phyloP scores from a whole-genome alignment of 2,329 filamentous ascomycete species.

The Penicillium sp. region DNA sequence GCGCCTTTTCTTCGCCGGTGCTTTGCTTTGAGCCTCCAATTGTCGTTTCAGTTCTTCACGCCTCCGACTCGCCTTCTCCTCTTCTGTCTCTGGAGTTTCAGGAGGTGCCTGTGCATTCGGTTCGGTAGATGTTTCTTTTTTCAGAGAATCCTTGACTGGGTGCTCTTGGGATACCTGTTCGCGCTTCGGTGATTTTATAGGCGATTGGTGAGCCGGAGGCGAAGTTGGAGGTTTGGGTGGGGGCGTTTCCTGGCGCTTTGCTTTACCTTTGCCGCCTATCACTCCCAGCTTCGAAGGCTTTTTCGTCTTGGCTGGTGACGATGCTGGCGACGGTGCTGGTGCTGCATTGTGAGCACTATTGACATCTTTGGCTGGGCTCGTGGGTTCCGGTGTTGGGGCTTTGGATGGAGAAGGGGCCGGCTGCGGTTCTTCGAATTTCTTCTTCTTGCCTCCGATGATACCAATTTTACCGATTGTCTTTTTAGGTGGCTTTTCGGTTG shows the following conservation, averaged over 20 bases:
- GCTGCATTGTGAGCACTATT: background rate
- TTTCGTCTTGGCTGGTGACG: slow-evolving; percentile 26
- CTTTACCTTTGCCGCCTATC: slow-evolving; percentile 37
- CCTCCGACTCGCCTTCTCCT: slow-evolving; percentile 60
- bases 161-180: background rate
- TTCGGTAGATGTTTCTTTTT: background rate
- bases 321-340: background rate
- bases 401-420: slow-evolving; percentile 19
- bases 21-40: slow-evolving; percentile 56
- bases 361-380: background rate
- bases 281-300: slow-evolving; percentile 38
- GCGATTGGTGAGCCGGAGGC: background rate
- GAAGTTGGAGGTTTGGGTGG: slow-evolving; percentile 2
- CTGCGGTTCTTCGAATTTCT: slow-evolving; percentile 15
- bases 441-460: slow-evolving; percentile 24
- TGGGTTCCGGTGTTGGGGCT: slow-evolving; percentile 13
- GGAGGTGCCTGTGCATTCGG: slow-evolving; percentile 5
- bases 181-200: background rate
- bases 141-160: background rate
- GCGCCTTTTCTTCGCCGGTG: slow-evolving; percentile 60
- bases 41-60: slow-evolving; percentile 61
- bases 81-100: slow-evolving; percentile 40
- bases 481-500: slow-evolving; percentile 3
- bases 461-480: slow-evolving; percentile 16
- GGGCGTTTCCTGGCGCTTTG: slow-evolving; percentile 12